Conservation (phyloP, 495 filamentous ascomycete genomes). For the Tuber microsphaerosporum region DNA sequence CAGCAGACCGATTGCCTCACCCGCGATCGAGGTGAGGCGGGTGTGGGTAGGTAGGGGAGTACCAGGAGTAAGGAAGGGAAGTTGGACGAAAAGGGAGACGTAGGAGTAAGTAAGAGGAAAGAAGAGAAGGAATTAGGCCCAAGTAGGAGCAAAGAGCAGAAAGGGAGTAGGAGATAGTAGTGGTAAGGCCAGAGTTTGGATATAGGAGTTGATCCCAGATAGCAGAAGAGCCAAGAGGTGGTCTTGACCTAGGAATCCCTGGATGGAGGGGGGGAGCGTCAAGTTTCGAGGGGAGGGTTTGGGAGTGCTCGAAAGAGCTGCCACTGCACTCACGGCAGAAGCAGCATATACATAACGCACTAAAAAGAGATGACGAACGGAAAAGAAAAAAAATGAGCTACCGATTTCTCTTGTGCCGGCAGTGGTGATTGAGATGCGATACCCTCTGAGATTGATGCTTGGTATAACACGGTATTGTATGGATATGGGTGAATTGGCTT, state of each 20-base stretch:
- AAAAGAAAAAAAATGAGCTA: background rate
- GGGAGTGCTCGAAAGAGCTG: slow-evolving; percentile 30
- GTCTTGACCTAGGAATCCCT: slow-evolving; percentile 27
- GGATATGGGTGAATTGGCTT: background rate
- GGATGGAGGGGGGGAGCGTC: slow-evolving; percentile 21
- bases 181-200: background rate
- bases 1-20: slow-evolving; percentile 21
- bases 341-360: slow-evolving; percentile 33
- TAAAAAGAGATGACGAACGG: background rate
- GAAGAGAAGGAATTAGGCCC: slow-evolving; percentile 5
- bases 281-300: slow-evolving; percentile 34
- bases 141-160: slow-evolving; percentile 19
- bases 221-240: slow-evolving; percentile 31
- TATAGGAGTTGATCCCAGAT: slow-evolving; percentile 24
- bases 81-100: slow-evolving; percentile 1
- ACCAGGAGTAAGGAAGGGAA: slow-evolving; percentile 7
- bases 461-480: background rate
- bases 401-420: background rate
- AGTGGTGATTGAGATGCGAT: background rate
- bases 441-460: background rate
- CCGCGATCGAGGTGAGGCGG: background rate
- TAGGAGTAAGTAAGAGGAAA: slow-evolving; percentile 2
- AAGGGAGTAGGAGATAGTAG: slow-evolving; percentile 20
- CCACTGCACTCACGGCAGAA: slow-evolving; percentile 26
- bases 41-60: slow-evolving; percentile 3